Conservation (phyloP, 129 eudicot species). For the Centaurea solstitialis region DNA sequence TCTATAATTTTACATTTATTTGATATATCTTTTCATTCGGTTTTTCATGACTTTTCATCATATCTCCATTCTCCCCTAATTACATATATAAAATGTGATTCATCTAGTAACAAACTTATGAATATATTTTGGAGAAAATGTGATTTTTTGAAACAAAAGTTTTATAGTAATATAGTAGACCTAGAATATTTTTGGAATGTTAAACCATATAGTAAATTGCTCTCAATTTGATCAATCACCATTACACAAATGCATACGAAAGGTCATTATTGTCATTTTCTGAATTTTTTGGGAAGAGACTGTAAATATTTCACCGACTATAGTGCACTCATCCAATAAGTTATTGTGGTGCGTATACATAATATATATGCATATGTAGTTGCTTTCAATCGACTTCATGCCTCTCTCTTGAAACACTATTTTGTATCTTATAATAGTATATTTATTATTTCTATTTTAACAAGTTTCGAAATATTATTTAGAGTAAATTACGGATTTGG, state of each 20-base stretch:
- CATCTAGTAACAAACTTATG: no score
- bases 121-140: no score
- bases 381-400: slow-evolving; percentile 26
- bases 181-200: no score
- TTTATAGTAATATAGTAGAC: no score
- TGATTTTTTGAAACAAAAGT: no score
- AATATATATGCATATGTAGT: background rate
- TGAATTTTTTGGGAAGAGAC: background rate
- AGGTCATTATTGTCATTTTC: slow-evolving; percentile 6
- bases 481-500: no score
- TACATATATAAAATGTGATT: no score
- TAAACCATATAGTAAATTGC: background rate
- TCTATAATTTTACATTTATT: no score
- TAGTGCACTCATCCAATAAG: slow-evolving; percentile 9
- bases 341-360: background rate
- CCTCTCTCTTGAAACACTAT: background rate
- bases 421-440: background rate
- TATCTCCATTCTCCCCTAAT: no score
- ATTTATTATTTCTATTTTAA: background rate
- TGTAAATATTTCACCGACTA: slow-evolving; percentile 13
- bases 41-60: no score
- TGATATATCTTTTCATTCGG: no score
- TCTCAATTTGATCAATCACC: background rate
- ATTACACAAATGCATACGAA: background rate
- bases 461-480: background rate